Base-by-base conservation (phyloP, 106 monocot genomes). In the Dioscorea alata region DNA sequence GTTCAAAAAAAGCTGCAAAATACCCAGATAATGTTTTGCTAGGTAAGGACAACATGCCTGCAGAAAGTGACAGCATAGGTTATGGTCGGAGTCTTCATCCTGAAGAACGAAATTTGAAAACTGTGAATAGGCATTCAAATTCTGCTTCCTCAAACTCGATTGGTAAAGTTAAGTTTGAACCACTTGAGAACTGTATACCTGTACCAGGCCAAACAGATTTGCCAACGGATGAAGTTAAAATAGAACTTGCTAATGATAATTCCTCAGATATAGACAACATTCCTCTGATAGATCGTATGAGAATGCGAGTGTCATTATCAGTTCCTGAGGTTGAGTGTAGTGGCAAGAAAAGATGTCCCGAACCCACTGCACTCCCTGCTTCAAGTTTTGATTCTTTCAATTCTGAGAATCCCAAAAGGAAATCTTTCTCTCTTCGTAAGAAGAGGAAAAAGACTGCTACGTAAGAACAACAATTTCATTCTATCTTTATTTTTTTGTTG, bases 361-460 rank as follows among this genome's bases (percentile, higher is more conserved):
- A 58, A 54, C 21, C 56, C 65, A 50, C 25, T 59, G 15, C n/a
- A 17, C 48, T 34, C 18, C 60, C 48, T 64, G 48, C 17, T 61
- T 15, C 48, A 68, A 49, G 10, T 20, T 23, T 18, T 52, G 75
- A 63, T 62, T 19, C 69, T 65, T 58, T 67, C 14, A 49, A 42
- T 28, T 61, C 61, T 12, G n/a, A n/a, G 49, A 16, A 66, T 59
- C 21, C 59, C 42, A 71, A 66, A 76, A 9, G 53, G 60, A 61
- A 35, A 33, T 48, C 19, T 19, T 71, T 33, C 49, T 71, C 77
- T 18, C 67, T 57, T 72, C 76, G 69, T 69, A 82, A 78, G 71
- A 90, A 81, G 74, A 77, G 78, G 66, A 90, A 85, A 78, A 90
- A 69, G 69, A 94, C 94, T 56, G 87, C 90, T 51, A 94, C 94